Percentiles rank a stretch among this genome's conserved stretches.
These are phyloP conservation scores for Dioscorea alata DNA, from an alignment of 106 monocot genomes.

Conservation along the genomic window DNA sequence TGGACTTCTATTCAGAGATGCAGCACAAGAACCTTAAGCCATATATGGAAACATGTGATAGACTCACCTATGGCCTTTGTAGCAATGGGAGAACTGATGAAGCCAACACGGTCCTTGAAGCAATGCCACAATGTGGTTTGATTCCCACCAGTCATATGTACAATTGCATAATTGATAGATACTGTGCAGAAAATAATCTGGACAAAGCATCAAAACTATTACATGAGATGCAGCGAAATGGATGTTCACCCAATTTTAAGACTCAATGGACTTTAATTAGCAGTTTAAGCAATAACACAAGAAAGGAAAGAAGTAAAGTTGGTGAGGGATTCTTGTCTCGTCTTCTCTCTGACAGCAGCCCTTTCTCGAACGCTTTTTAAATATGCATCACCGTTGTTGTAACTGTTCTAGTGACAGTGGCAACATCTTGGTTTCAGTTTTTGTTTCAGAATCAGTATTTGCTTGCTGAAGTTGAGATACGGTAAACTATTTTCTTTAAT, in stretches of 20 bases:
- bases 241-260: constrained; percentile 78
- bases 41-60: constrained; percentile 25
- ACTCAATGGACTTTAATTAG: constrained; percentile 89
- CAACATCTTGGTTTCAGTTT: no score
- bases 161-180: constrained; percentile 44
- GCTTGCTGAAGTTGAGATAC: no score
- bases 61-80: constrained; percentile 55
- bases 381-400: background rate
- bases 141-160: constrained; percentile 44
- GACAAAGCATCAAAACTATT: constrained; percentile 54
- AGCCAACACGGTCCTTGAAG: constrained; percentile 44
- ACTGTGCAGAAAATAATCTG: constrained; percentile 47
- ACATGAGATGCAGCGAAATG: constrained; percentile 73
- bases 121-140: constrained; percentile 31
- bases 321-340: constrained; percentile 45
- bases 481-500: no score
- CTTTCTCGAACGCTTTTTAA: background rate
- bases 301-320: constrained; percentile 15
- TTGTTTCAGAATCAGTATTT: no score
- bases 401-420: background rate
- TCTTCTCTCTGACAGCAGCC: constrained; percentile 46
- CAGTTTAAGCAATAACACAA: constrained; percentile 34
- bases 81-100: constrained; percentile 48
- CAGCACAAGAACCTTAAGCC: constrained; percentile 34
- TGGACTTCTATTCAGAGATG: constrained; percentile 83